A percentile compares a stretch with the other conserved stretches of the same genome.
Evolutionary conservation across 2,329 filamentous ascomycete genomes (phyloP).

Genomic region (Cordyceps fumosorosea): DNA sequence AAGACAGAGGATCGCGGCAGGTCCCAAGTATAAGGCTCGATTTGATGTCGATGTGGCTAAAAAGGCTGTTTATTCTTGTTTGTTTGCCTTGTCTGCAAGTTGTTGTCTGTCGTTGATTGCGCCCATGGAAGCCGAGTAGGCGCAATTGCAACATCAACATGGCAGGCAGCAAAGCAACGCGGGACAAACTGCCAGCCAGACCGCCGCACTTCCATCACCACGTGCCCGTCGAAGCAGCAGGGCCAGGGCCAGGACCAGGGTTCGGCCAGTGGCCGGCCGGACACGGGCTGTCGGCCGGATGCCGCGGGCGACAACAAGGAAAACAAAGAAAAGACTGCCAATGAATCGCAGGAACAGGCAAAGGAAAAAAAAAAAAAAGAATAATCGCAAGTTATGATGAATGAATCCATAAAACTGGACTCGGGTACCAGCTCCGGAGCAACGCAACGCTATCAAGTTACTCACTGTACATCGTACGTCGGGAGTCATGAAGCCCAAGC

Average conservation of each 20-base stretch:
- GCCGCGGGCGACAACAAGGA: neutral
- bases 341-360: too few species aligned
- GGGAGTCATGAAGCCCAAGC: neutral
- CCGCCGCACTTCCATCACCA: too few species aligned
- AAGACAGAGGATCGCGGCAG: neutral
- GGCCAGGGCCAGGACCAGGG: too few species aligned
- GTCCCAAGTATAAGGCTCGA: too few species aligned
- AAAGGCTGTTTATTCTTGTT: neutral
- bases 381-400: neutral
- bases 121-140: neutral
- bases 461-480: too few species aligned
- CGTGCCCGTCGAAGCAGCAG: too few species aligned
- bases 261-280: too few species aligned
- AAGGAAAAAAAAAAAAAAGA: neutral
- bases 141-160: too few species aligned
- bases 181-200: too few species aligned
- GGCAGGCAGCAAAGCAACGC: too few species aligned
- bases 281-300: too few species aligned
- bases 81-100: neutral
- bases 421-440: constrained; percentile 10
- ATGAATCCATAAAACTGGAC: constrained; percentile 6
- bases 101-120: too few species aligned
- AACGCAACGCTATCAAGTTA: neutral
- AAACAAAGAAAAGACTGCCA: neutral
- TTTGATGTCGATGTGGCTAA: neutral